Evolutionary conservation across 257 asterid genomes (phyloP), one percentile per base, ranked within the genome.

Genomic region (Mitragyna speciosa): DNA sequence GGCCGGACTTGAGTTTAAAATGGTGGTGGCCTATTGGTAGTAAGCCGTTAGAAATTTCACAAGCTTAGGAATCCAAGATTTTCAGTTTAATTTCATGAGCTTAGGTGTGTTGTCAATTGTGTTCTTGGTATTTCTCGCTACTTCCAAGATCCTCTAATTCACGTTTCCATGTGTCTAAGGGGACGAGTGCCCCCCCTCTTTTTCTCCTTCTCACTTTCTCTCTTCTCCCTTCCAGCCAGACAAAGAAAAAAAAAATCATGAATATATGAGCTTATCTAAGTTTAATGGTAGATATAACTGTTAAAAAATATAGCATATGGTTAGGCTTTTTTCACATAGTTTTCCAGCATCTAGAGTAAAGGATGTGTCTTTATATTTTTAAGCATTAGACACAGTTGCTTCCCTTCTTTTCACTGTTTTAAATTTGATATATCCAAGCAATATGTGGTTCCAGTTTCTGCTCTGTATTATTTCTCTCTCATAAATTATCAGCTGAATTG

Each of bases 401-500:
- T 65, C 30, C 28, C 48, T 48, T 39, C 1, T 26, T 70, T 17
- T 9, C 63, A 66, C 66, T 77, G 73, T 16, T 56, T 6, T 31
- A 28, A 14, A 33, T 52, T 68, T 56, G 72, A 49, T 80, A 10
- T 22, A 54, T 45, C 33, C 26, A 72, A 72, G 31, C 65, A 82
- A 15, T 43, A 16, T 68, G 67, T 78, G 78, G 77, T 70, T 78
- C 82, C 87, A 82, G 54, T 12, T 73, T 72, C 41, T 67, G 36
- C 26, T 77, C 20, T 59, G 36, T 75, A 39, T 19, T 65, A 54
- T 63, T 78, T 77, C 14, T 75, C 30, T 66, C 28, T 47, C 75
- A 43, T 73, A 58, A 79, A 17, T 69, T 74, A 59, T 83, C 73
- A 65, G 49, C 84, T 87, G 89, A 86, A 79, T 63, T 84, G 76